These are phyloP conservation scores for Artemisia argyi DNA, from an alignment of 129 eudicot species.

Conservation along the genomic window DNA sequence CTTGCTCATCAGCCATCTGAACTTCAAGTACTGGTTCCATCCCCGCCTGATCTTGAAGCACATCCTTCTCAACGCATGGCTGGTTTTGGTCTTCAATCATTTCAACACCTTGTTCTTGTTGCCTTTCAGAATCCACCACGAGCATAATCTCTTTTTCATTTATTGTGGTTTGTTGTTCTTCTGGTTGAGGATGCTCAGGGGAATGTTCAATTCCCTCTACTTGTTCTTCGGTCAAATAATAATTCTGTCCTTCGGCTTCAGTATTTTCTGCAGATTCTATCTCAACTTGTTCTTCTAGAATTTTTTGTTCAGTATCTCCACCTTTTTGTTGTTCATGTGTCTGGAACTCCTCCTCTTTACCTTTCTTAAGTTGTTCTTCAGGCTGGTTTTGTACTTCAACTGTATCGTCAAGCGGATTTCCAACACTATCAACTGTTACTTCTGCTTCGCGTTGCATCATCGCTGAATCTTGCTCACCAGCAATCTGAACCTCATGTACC, in stretches of 20 bases:
- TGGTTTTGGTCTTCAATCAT: no score
- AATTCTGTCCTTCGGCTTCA: not conserved
- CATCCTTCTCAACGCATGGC: no score
- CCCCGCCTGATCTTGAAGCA: not conserved
- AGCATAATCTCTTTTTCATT: slow-evolving; percentile 12
- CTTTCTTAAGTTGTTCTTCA: slow-evolving; percentile 15
- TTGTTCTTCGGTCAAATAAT: not conserved
- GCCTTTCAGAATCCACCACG: not conserved
- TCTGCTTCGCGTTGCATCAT: slow-evolving; percentile 19
- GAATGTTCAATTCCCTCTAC: not conserved
- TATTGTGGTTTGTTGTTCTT: slow-evolving; percentile 30
- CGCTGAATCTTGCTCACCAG: slow-evolving; percentile 23
- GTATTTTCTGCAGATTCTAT: not conserved
- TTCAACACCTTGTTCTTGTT: not conserved
- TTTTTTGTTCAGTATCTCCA: not conserved
- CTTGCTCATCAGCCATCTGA: slow-evolving; percentile 14
- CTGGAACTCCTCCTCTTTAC: not conserved
- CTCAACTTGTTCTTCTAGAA: not conserved
- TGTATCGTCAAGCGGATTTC: slow-evolving; percentile 7
- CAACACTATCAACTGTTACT: not conserved
- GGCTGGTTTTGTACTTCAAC: slow-evolving; percentile 8
- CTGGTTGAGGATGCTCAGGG: slow-evolving; percentile 6
- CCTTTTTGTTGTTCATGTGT: not conserved
- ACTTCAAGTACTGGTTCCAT: not conserved
- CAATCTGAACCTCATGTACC: not conserved